Percentiles rank a stretch among this genome's conserved stretches.
Conservation (phyloP, 2,329 filamentous ascomycete species). For the Acephala macrosclerotiorum region DNA sequence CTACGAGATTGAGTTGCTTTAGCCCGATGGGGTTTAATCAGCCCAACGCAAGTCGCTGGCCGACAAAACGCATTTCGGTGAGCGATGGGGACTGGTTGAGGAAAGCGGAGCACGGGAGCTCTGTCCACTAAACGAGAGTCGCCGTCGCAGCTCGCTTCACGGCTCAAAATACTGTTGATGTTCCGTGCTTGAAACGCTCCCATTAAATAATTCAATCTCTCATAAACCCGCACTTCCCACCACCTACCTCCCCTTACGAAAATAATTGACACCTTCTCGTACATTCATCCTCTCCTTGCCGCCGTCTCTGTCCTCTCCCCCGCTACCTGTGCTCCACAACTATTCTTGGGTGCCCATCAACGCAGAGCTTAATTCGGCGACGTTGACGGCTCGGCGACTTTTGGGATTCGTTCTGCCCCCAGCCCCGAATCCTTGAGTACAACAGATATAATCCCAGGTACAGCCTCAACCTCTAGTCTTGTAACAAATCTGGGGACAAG, state of each 20-base stretch:
- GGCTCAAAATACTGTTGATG: conserved; percentile 1
- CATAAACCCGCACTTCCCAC: conserved; percentile 6
- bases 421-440: conserved; percentile 17
- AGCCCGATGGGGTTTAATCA: conserved; percentile 11
- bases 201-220: conserved; percentile 1
- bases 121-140: not conserved
- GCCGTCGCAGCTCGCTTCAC: not conserved
- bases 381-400: conserved; percentile 19
- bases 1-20: conserved; percentile 9
- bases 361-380: conserved; percentile 19
- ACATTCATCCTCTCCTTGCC: conserved; percentile 6
- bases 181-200: not conserved
- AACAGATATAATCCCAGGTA: conserved; percentile 19
- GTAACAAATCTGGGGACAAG: conserved; percentile 15
- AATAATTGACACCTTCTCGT: not conserved
- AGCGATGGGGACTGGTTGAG: not conserved
- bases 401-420: conserved; percentile 9
- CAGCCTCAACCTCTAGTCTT: conserved; percentile 7
- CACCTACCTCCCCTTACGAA: not conserved
- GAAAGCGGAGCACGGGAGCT: conserved; percentile 17
- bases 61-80: conserved; percentile 14
- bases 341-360: conserved; percentile 5
- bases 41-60: conserved; percentile 11
- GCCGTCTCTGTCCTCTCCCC: not conserved
- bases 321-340: not conserved